phyloP scores from a whole-genome alignment of 2,329 filamentous ascomycete species.

The Colletotrichum spaethianum region DNA sequence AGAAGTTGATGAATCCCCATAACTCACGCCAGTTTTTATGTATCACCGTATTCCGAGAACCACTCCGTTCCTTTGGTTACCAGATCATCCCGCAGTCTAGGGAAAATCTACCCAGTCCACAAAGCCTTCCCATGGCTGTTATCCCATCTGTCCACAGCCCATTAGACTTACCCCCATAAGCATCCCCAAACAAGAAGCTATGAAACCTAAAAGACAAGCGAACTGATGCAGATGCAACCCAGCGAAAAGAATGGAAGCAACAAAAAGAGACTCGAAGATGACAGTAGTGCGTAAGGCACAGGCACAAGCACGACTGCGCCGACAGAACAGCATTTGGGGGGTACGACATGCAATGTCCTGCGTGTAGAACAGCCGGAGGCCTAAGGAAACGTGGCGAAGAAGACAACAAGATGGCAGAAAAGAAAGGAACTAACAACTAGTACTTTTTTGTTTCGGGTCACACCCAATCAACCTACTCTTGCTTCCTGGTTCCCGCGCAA shows the following conservation, averaged over 20 bases:
- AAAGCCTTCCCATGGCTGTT: not conserved
- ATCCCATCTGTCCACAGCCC: not conserved
- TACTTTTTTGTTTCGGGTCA: not conserved
- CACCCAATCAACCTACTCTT: not conserved
- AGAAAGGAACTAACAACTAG: not conserved
- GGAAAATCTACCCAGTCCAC: not conserved
- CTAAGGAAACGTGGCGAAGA: not conserved
- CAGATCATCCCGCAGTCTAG: not conserved
- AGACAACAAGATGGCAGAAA: not conserved
- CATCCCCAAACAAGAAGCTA: not conserved
- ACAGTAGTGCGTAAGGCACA: not conserved
- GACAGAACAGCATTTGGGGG: not conserved
- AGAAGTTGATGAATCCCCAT: not conserved
- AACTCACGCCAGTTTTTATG: not conserved
- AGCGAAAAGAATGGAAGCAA: not conserved
- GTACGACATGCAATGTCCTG: not conserved
- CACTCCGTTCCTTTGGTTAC: not conserved
- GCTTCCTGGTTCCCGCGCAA: not conserved
- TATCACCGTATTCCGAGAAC: slow-evolving; percentile 1
- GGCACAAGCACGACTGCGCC: not conserved
- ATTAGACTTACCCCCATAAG: not conserved
- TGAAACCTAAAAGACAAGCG: not conserved
- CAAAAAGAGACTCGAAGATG: not conserved
- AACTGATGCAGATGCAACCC: not conserved
- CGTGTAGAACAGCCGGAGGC: not conserved